Conservation (phyloP, 1,284 basidiomycete species). For the Somion occarium region DNA sequence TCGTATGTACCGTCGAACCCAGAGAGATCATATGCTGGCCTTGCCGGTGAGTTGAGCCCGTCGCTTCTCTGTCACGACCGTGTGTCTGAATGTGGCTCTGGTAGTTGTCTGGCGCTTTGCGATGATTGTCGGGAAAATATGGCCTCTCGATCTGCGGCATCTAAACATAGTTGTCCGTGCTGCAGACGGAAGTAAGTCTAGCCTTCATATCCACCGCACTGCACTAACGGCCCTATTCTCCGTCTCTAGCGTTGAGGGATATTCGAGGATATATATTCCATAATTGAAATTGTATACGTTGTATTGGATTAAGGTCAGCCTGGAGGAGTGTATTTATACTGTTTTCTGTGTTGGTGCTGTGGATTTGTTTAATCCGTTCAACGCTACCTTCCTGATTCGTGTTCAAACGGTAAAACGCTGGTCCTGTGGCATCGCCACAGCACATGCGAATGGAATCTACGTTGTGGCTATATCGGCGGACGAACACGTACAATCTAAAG, state of each 20-base stretch:
- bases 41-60: slow-evolving; percentile 50
- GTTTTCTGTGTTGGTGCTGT: no score
- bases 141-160: slow-evolving; percentile 54
- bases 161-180: slow-evolving; percentile 71
- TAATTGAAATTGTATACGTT: slow-evolving; percentile 9
- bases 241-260: slow-evolving; percentile 58
- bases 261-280: slow-evolving; percentile 55
- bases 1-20: slow-evolving; percentile 67
- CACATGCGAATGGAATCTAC: no score
- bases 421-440: no score
- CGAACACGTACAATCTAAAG: no score
- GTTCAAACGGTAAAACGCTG: no score
- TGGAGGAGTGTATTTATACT: no score
- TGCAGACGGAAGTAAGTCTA: slow-evolving; percentile 58
- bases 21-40: slow-evolving; percentile 77
- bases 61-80: slow-evolving; percentile 2
- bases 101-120: slow-evolving; percentile 67
- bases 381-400: no score
- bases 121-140: slow-evolving; percentile 68
- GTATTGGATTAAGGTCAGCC: no score
- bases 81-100: slow-evolving; percentile 2
- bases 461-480: no score
- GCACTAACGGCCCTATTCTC: slow-evolving; percentile 2
- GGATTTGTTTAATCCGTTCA: no score
- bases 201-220: slow-evolving; percentile 2